Conservation (phyloP, 2,329 filamentous ascomycete genomes). For the Remersonia thermophila region DNA sequence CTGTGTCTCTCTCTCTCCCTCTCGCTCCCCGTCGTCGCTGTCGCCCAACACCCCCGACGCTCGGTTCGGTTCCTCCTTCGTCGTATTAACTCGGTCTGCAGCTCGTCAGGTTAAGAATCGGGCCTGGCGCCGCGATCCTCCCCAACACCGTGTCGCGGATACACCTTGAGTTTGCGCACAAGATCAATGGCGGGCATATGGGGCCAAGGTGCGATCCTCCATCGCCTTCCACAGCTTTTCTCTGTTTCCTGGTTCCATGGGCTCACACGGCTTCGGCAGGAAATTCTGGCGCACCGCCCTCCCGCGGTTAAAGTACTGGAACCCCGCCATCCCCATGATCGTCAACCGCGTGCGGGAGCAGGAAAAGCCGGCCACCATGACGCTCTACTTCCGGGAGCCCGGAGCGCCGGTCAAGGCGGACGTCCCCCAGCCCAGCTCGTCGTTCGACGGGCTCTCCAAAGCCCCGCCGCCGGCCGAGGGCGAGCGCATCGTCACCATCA, state of each 20-base stretch:
- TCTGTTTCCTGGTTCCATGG: too few species aligned
- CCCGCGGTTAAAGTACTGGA: conserved; percentile 85
- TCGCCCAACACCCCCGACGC: not conserved
- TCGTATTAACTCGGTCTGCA: conserved; percentile 24
- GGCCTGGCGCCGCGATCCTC: conserved; percentile 71
- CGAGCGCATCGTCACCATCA: conserved; percentile 41
- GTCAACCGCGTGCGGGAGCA: conserved; percentile 56
- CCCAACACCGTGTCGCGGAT: conserved; percentile 64
- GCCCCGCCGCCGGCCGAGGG: conserved; percentile 35
- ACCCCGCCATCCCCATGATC: conserved; percentile 72
- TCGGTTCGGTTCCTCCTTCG: not conserved
- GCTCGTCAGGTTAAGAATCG: conserved; percentile 64
- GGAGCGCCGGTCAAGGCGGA: conserved; percentile 10
- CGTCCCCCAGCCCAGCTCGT: conserved; percentile 33
- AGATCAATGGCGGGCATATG: conserved; percentile 53
- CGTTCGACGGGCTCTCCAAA: conserved; percentile 33
- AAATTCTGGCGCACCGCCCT: conserved; percentile 82
- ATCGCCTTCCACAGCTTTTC: too few species aligned
- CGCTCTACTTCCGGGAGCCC: conserved; percentile 46
- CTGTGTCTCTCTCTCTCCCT: too few species aligned
- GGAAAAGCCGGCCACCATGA: conserved; percentile 46
- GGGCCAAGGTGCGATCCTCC: conserved; percentile 63
- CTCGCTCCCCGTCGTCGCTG: not conserved
- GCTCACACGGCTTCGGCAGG: conserved; percentile 34
- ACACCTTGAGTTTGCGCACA: conserved; percentile 58